These are phyloP conservation scores for Candida nitratophila DNA, from an alignment of 805 yeast species.

Conservation along the genomic window DNA sequence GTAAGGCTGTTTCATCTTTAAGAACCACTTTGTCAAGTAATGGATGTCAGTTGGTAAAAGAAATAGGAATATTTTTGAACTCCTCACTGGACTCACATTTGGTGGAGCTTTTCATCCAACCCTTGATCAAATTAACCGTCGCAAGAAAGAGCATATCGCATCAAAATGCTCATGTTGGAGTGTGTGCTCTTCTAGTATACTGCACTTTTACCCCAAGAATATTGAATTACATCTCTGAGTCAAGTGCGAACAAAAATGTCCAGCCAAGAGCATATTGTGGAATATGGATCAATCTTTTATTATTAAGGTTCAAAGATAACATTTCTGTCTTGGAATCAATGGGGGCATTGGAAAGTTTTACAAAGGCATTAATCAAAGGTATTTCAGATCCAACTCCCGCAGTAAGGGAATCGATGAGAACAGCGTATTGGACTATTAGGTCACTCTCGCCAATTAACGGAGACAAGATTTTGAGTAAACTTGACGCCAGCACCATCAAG, in stretches of 20 bases:
- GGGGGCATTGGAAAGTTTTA: constrained; percentile 36
- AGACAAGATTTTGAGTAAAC: constrained; percentile 25
- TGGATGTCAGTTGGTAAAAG: constrained; percentile 74
- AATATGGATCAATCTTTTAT: constrained; percentile 57
- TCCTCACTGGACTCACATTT: constrained; percentile 34
- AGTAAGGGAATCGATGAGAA: constrained; percentile 71
- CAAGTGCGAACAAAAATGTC: constrained; percentile 62
- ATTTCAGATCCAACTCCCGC: constrained; percentile 73
- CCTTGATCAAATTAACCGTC: constrained; percentile 46
- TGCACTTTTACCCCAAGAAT: constrained; percentile 47
- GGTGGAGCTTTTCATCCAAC: constrained; percentile 41
- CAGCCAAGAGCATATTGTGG: constrained; percentile 67
- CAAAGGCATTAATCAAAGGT: constrained; percentile 48
- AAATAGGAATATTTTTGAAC: constrained; percentile 39
- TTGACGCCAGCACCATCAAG: constrained; percentile 42
- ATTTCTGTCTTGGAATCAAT: constrained; percentile 21
- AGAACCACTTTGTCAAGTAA: constrained; percentile 77
- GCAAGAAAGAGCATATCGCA: constrained; percentile 62
- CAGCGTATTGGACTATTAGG: constrained; percentile 65
- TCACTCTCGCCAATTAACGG: constrained; percentile 48
- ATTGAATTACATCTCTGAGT: constrained; percentile 39
- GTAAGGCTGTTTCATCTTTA: constrained; percentile 62
- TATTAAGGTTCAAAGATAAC: constrained; percentile 43
- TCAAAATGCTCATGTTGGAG: constrained; percentile 45
- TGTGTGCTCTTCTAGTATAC: constrained; percentile 48